phyloP scores from a whole-genome alignment of 139 green algal genomes.

The Pseudopediastrum boryanum region DNA sequence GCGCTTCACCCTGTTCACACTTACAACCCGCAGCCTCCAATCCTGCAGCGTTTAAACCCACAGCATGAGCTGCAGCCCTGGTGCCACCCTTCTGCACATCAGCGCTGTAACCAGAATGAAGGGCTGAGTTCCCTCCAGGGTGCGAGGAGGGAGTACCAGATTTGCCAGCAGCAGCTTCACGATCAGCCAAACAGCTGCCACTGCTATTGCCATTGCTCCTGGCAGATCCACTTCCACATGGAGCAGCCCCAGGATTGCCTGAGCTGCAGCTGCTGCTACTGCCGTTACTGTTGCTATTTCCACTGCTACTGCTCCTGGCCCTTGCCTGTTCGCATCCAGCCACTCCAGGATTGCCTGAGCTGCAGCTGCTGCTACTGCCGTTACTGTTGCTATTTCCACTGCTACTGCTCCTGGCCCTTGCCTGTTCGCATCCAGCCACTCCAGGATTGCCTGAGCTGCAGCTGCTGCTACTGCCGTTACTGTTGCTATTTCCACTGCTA shows the following conservation, averaged over 20 bases:
- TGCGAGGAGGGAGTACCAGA: too few relatives aligned
- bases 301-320: not conserved
- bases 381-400: not conserved
- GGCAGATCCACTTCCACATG: not conserved
- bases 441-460: not conserved
- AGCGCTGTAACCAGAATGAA: too few relatives aligned
- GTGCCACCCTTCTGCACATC: too few relatives aligned
- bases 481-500: not conserved
- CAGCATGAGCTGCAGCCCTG: too few relatives aligned
- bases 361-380: not conserved
- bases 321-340: too few relatives aligned
- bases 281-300: not conserved
- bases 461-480: constrained; percentile 5
- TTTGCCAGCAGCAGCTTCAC: too few relatives aligned
- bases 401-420: not conserved
- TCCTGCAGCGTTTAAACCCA: too few relatives aligned
- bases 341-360: too few relatives aligned
- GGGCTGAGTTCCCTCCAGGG: too few relatives aligned
- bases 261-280: not conserved
- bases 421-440: not conserved
- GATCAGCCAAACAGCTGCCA: too few relatives aligned
- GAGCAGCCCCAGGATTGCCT: not conserved
- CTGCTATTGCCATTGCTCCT: not conserved
- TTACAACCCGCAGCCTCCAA: too few relatives aligned
- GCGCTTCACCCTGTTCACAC: too few relatives aligned